Evolutionary conservation across 169 alveolate genomes (phyloP).

Genomic region (Perkinsus olseni): DNA sequence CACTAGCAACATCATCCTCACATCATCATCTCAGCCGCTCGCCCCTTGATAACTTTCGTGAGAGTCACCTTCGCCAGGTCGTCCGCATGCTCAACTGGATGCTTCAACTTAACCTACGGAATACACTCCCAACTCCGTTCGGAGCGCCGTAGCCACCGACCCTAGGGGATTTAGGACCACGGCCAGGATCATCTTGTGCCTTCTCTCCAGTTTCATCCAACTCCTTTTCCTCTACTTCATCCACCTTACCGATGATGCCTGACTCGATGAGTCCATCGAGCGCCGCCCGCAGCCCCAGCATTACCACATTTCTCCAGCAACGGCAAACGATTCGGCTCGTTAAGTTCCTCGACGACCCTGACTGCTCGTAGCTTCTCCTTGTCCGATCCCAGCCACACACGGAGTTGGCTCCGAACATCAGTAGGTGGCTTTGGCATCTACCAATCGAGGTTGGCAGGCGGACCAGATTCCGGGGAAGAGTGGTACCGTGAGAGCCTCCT

Average conservation of each 20-base stretch:
- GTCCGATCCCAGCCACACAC: not conserved
- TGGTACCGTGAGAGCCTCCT: not conserved
- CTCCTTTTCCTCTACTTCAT: not conserved
- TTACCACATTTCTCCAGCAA: not conserved
- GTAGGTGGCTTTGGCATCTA: not conserved
- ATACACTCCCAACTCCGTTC: not conserved
- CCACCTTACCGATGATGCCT: not conserved
- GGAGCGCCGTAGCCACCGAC: not conserved
- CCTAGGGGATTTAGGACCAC: not conserved
- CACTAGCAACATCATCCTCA: not conserved
- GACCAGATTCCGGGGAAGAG: not conserved
- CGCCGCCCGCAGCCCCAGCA: not conserved
- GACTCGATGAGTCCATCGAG: not conserved
- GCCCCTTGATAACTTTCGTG: not conserved
- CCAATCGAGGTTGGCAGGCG: not conserved
- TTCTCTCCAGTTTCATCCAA: not conserved
- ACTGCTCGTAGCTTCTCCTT: not conserved
- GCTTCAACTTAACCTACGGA: not conserved
- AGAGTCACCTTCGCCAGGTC: not conserved
- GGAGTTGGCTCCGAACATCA: not conserved
- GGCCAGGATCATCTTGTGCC: not conserved
- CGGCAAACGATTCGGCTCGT: not conserved
- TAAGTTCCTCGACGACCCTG: not conserved
- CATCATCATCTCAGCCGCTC: not conserved
- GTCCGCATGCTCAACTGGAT: not conserved